A percentile compares a stretch with the other conserved stretches of the same genome.
Evolutionary conservation across 1,284 basidiomycete species (phyloP).

Genomic region (Puccinia horiana): DNA sequence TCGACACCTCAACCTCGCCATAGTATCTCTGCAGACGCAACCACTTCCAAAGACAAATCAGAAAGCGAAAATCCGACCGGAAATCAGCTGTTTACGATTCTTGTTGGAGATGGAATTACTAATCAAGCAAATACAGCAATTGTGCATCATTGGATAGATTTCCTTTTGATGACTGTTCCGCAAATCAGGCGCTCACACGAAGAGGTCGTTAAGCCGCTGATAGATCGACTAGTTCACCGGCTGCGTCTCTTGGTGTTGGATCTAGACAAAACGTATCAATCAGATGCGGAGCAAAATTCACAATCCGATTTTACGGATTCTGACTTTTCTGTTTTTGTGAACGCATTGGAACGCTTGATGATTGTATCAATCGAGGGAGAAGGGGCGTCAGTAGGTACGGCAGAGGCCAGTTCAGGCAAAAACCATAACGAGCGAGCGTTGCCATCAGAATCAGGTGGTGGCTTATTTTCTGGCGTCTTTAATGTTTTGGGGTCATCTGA

Average conservation of each 20-base stretch:
- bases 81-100: conserved; percentile 69
- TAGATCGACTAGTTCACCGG: conserved; percentile 77
- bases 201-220: conserved; percentile 72
- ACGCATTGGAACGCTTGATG: conserved; percentile 76
- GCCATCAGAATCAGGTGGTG: conserved; percentile 54
- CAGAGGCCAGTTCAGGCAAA: conserved; percentile 60
- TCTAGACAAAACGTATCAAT: conserved; percentile 58
- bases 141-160: conserved; percentile 94
- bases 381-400: conserved; percentile 57
- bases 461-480: conserved; percentile 71
- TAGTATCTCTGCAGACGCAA: conserved; percentile 22
- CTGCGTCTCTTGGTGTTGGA: conserved; percentile 68
- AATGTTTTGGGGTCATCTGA: conserved; percentile 66
- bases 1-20: conserved; percentile 49
- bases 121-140: conserved; percentile 71
- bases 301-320: conserved; percentile 68
- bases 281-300: conserved; percentile 54
- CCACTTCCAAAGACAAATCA: conserved; percentile 9
- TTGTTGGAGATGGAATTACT: conserved; percentile 77
- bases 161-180: conserved; percentile 83
- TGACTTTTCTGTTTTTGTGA: conserved; percentile 79
- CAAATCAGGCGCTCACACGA: conserved; percentile 74
- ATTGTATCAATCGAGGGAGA: conserved; percentile 62
- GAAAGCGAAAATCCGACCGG: conserved; percentile 13
- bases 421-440: conserved; percentile 56